These are phyloP conservation scores for Xylaria palmicola DNA, from an alignment of 495 filamentous ascomycete species.

Conservation along the genomic window DNA sequence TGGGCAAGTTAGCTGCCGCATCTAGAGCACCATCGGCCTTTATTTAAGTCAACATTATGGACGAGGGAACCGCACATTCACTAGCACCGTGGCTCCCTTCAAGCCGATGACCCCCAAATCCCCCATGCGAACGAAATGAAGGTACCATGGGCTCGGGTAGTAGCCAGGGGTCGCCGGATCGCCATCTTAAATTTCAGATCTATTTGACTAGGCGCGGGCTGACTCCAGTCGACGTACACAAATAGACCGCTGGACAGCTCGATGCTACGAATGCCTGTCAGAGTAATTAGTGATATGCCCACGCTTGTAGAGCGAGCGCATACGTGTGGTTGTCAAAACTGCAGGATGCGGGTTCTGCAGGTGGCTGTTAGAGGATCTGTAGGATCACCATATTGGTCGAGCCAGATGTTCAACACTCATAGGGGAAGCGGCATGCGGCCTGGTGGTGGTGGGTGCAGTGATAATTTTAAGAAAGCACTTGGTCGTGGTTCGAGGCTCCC, in stretches of 20 bases:
- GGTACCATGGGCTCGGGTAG: slow-evolving; percentile 10
- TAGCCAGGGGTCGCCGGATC: slow-evolving; percentile 8
- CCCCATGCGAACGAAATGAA: slow-evolving; percentile 9
- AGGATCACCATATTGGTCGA: slow-evolving; percentile 1
- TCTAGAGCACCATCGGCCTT: not conserved
- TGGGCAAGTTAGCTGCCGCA: not conserved
- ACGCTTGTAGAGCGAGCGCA: not conserved
- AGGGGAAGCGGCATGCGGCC: not conserved
- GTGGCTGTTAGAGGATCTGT: not conserved
- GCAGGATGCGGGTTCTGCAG: not conserved
- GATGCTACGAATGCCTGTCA: not conserved
- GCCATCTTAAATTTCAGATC: slow-evolving; percentile 5
- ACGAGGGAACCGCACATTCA: not conserved
- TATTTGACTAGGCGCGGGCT: slow-evolving; percentile 2
- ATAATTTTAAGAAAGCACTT: not conserved
- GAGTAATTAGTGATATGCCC: slow-evolving; percentile 1
- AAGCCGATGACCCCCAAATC: slow-evolving; percentile 6
- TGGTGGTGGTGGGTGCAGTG: not conserved
- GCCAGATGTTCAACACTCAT: not conserved
- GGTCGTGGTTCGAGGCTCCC: not conserved
- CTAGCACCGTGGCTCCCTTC: not conserved
- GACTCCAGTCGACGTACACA: not conserved
- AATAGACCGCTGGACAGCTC: not conserved
- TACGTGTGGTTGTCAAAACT: not conserved
- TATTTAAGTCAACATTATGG: not conserved